Evolutionary conservation across 2,329 filamentous ascomycete species (phyloP).

Genomic region (Calonectria hawksworthii): DNA sequence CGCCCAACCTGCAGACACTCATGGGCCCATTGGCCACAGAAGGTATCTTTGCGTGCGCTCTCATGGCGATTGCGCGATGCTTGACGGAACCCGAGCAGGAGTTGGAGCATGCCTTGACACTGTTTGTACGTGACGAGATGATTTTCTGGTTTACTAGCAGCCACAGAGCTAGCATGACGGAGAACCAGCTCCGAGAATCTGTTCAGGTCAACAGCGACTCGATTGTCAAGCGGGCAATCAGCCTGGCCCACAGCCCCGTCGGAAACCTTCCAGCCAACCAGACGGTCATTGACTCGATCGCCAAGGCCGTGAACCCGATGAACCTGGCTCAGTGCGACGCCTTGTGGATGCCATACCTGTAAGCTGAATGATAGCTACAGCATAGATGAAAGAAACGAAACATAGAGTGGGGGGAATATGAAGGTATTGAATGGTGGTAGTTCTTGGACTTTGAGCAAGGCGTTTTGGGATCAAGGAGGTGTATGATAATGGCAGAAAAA

Average conservation of each 20-base stretch:
- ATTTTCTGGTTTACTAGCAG: conserved; percentile 93
- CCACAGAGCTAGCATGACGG: conserved; percentile 71
- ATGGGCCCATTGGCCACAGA: conserved; percentile 97
- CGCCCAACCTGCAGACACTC: conserved; percentile 93
- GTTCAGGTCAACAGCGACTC: conserved; percentile 90
- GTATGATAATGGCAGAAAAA: conserved; percentile 26
- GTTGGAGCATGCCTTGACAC: conserved; percentile 92
- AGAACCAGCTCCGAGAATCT: conserved; percentile 80
- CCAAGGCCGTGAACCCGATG: conserved; percentile 92
- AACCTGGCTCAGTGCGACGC: conserved; percentile 91
- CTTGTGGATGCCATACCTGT: conserved; percentile 98
- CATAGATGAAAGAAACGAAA: conserved; percentile 18
- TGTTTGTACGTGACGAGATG: conserved; percentile 98
- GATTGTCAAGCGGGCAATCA: conserved; percentile 91
- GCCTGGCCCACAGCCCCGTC: conserved; percentile 82
- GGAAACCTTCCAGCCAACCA: conserved; percentile 94
- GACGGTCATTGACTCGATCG: conserved; percentile 94
- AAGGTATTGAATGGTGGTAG: conserved; percentile 21
- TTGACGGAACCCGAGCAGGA: conserved; percentile 91
- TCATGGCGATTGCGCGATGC: conserved; percentile 97
- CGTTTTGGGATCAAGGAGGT: conserved; percentile 40
- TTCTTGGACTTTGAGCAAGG: conserved; percentile 47
- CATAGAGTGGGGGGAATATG: conserved; percentile 18
- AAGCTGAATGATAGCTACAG: conserved; percentile 42
- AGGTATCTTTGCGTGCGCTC: conserved; percentile 92